Evolutionary conservation across 2,329 filamentous ascomycete genomes (phyloP), one percentile per base, ranked within the genome.

Genomic region (Akanthomyces lecanii): DNA sequence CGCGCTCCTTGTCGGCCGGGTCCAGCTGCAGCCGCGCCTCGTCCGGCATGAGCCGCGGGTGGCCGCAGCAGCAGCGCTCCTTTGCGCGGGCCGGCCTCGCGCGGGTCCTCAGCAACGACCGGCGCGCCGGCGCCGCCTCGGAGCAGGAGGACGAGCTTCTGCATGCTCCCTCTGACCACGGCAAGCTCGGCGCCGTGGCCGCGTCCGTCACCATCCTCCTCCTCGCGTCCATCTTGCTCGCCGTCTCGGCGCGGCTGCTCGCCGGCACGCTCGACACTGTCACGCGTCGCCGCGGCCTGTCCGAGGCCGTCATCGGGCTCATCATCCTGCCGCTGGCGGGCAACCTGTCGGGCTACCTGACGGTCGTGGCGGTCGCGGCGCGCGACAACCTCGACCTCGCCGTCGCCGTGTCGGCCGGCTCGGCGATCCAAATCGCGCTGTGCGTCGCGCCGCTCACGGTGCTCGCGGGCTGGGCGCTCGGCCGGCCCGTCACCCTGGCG

Each of bases 271-370:
- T 88, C 65, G 79, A 84, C 68, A 80, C 80, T 36, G 78, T 88
- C 0, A 82, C 85, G 0, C 72, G 72, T n/a, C 71, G 74, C 47
- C 73, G 73, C 1, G 78, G 78, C 3, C 71, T 88, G 2, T 83
- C 82, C 12, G 81, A 86, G 68, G 78, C 82, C 0, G 81, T 88
- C 59, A 83, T 88, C 53, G 85, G 85, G 44, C 75, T 88, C 14
- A 85, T 88, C 50, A 79, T 88, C 63, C 75, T 88, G 12, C 85
- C 85, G 0, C 82, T 87, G 45, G 82, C 86, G 0, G 85, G 85
- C 42, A 88, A 88, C 63, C 83, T 83, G 0, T 82, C 83, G 1
- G 82, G 85, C 69, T 82, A 84, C 66, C 78, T 82, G 18, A 85
- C 83, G 3, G 81, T 82, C 3, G 80, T 85, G 4, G 81, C 79